These are phyloP conservation scores for Penicillium desertorum DNA, from an alignment of 495 filamentous ascomycete species.

Conservation along the genomic window DNA sequence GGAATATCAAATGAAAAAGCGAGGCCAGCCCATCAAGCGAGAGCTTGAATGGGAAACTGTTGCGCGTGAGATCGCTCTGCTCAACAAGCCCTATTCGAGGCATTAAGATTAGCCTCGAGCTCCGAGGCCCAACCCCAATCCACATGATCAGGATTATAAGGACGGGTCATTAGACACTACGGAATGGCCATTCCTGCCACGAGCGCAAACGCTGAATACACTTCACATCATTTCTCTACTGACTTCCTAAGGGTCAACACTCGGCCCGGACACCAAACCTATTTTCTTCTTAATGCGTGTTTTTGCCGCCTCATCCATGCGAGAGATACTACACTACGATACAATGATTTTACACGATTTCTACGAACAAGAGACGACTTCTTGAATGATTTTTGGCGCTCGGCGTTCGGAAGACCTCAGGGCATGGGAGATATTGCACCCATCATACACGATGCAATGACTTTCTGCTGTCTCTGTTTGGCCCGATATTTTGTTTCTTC, in stretches of 20 bases:
- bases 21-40: conserved; percentile 53
- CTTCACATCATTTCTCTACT: not conserved
- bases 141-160: not conserved
- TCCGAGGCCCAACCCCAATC: not conserved
- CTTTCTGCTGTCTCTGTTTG: conserved; percentile 6
- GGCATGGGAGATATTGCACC: conserved; percentile 12
- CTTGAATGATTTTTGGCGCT: conserved; percentile 19
- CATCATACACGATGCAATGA: conserved; percentile 12
- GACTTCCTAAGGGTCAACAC: not conserved
- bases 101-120: conserved; percentile 10
- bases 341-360: conserved; percentile 26
- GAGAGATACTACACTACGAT: conserved; percentile 3
- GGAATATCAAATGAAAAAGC: conserved; percentile 56
- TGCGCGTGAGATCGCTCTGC: conserved; percentile 83
- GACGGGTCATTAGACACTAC: not conserved
- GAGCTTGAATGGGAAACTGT: conserved; percentile 92
- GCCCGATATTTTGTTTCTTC: not conserved
- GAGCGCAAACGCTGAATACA: too few species aligned
- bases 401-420: conserved; percentile 22
- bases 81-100: conserved; percentile 90
- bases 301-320: not conserved
- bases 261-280: not conserved
- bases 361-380: conserved; percentile 21
- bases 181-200: not conserved
- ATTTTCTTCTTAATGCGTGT: not conserved